Evolutionary conservation across 805 yeast genomes (phyloP).

Genomic region (Suhomyces sp.): DNA sequence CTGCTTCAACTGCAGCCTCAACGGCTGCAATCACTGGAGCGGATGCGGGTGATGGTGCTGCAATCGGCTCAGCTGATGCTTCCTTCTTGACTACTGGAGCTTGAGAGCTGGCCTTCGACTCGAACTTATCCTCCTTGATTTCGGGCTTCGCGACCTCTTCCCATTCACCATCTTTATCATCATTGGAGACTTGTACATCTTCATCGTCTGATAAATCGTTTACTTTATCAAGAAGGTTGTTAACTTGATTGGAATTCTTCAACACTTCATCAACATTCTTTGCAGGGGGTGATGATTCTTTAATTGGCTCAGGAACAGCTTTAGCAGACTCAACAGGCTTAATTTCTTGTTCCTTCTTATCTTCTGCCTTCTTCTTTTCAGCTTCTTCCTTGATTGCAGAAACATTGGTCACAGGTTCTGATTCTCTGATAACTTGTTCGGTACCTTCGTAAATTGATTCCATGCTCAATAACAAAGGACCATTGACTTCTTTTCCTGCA

Average conservation of each 20-base stretch:
- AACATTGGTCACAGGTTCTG: slow-evolving; percentile 34
- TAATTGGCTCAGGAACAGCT: slow-evolving; percentile 7
- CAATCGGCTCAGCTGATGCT: no score
- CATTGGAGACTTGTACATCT: slow-evolving; percentile 11
- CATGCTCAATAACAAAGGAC: slow-evolving; percentile 79
- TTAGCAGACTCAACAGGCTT: slow-evolving; percentile 6
- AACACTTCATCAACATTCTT: slow-evolving; percentile 38
- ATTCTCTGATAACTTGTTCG: slow-evolving; percentile 47
- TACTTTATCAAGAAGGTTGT: slow-evolving; percentile 36
- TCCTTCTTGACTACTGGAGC: background rate
- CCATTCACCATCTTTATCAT: slow-evolving; percentile 39
- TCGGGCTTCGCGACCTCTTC: slow-evolving; percentile 37
- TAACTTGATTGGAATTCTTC: slow-evolving; percentile 36
- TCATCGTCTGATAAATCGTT: slow-evolving; percentile 42
- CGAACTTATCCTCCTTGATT: slow-evolving; percentile 8
- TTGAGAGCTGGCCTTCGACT: slow-evolving; percentile 5
- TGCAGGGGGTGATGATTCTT: slow-evolving; percentile 10
- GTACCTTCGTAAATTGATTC: slow-evolving; percentile 77
- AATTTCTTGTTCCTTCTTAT: slow-evolving; percentile 13
- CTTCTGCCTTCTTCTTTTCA: slow-evolving; percentile 19
- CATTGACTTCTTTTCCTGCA: slow-evolving; percentile 73
- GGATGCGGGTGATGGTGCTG: no score
- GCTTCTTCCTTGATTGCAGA: slow-evolving; percentile 25
- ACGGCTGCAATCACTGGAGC: no score
- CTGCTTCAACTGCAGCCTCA: slow-evolving; percentile 15